phyloP scores from a whole-genome alignment of 2,329 filamentous ascomycete genomes.

The Escovopsis sp. region DNA sequence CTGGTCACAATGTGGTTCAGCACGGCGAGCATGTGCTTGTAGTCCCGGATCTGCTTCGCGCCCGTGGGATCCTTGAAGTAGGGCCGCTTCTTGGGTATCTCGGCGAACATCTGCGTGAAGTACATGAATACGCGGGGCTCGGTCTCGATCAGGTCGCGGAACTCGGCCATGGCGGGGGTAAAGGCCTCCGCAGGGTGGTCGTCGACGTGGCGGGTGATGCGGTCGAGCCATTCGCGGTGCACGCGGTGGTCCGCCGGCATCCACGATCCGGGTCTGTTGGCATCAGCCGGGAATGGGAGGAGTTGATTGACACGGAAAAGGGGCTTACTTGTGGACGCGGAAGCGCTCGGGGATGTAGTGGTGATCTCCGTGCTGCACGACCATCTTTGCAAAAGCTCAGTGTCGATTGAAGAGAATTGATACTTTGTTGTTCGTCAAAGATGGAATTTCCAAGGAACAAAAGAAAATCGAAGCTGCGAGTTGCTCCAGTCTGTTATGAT shows the following conservation, averaged over 20 bases:
- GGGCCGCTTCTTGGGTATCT: constrained; percentile 27
- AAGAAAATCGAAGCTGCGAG: too few species aligned
- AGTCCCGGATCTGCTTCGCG: constrained; percentile 47
- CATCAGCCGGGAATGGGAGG: background rate
- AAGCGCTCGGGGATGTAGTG: background rate
- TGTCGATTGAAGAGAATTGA: background rate
- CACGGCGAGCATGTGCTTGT: constrained; percentile 49
- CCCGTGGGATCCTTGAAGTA: constrained; percentile 50
- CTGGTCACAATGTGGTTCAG: constrained; percentile 44
- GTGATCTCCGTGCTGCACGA: background rate
- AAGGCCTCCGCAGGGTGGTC: constrained; percentile 32
- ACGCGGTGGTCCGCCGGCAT: constrained; percentile 47
- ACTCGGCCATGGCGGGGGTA: constrained; percentile 47
- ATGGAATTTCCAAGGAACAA: too few species aligned
- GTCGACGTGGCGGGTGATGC: constrained; percentile 40
- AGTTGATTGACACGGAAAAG: background rate
- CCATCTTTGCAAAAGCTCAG: background rate
- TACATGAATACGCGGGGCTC: constrained; percentile 52
- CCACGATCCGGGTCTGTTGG: constrained; percentile 39
- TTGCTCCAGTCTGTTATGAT: too few species aligned
- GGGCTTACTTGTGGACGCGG: background rate
- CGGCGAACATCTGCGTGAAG: constrained; percentile 52
- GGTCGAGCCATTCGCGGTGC: constrained; percentile 48
- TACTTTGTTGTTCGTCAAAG: too few species aligned
- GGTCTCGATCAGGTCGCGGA: constrained; percentile 49